Evolutionary conservation across 805 yeast species (phyloP), one percentile per base, ranked within the genome.

Genomic region (Sugiyamaella valdiviana): DNA sequence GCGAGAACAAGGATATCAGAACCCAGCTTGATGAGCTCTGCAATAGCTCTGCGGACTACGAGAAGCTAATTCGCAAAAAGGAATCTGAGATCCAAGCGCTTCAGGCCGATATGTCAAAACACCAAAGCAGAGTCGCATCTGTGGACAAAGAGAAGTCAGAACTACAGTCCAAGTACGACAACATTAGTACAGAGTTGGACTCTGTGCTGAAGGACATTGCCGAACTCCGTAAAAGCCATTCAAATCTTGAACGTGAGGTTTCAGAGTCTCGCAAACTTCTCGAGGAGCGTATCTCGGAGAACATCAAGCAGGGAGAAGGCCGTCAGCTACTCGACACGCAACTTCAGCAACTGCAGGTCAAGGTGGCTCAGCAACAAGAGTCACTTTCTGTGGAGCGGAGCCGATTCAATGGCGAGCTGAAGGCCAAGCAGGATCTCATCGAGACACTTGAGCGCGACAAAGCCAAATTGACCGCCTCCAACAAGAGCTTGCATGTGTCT

Each of bases 1-100:
- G 64, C 2, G 83, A 76, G 50, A 79, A 78, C 53, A 63, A 63
- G 22, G 64, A 59, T n/a, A 58, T 78, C 15, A 63, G 72, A 35
- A 59, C 57, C 6, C 70, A 73, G 48, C 45, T 79, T n/a, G 62
- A 64, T 7, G 51, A 62, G 5, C 58, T 71, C 16, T 71, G 69
- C 44, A 62, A 62, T 16, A 67, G 74, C 1, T 62, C 70, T 6
- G 51, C 62, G 1, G 70, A 67, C 40, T 61, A 67, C 39, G 69
- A 61, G 26, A 60, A 62, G 3, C 66, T 67, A 6, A 55, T 74
- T 16, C 56, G 62, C 39, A 40, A 26, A 3, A 29, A 53, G 52
- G 65, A 63, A 38, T 36, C 51, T 17, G 64, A 61, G 38, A 48
- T 63, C 38, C 41, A 44, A 9, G 44, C 38, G 15, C 48, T 54